Evolutionary conservation across 805 yeast genomes (phyloP).

Genomic region (Kodamaea fukazawae): DNA sequence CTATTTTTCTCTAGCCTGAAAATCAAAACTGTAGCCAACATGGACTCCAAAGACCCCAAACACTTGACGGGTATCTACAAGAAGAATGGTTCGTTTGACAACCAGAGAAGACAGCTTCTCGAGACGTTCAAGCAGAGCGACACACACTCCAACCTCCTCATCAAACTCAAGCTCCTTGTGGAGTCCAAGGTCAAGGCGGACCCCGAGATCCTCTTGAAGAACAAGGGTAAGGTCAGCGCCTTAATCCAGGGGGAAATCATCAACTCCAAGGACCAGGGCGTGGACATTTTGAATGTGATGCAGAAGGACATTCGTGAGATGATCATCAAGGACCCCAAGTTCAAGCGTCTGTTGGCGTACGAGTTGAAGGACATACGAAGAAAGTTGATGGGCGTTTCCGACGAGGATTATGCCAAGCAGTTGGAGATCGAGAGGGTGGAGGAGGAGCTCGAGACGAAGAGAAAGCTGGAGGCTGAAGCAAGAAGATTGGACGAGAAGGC

Average conservation of each 20-base stretch:
- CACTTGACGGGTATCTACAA: slow-evolving; percentile 43
- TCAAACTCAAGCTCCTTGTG: slow-evolving; percentile 41
- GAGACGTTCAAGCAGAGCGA: slow-evolving; percentile 43
- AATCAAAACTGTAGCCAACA: not conserved
- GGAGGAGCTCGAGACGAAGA: slow-evolving; percentile 15
- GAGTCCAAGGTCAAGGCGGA: slow-evolving; percentile 47
- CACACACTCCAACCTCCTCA: slow-evolving; percentile 39
- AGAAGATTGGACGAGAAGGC: slow-evolving; percentile 14
- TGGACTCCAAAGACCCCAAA: slow-evolving; percentile 29
- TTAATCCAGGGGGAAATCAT: slow-evolving; percentile 51
- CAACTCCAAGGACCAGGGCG: slow-evolving; percentile 20
- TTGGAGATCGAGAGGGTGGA: slow-evolving; percentile 20
- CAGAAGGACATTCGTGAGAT: slow-evolving; percentile 45
- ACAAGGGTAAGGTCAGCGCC: slow-evolving; percentile 51
- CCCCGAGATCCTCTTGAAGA: slow-evolving; percentile 46
- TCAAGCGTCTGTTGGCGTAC: slow-evolving; percentile 28
- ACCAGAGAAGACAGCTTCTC: slow-evolving; percentile 40
- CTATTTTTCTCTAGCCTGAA: too few relatives aligned
- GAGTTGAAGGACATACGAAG: slow-evolving; percentile 37
- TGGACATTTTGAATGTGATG: slow-evolving; percentile 33
- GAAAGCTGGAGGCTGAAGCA: slow-evolving; percentile 10
- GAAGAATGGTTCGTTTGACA: slow-evolving; percentile 49
- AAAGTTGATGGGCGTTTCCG: slow-evolving; percentile 32
- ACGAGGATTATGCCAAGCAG: slow-evolving; percentile 36
- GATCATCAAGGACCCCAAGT: slow-evolving; percentile 41